These are phyloP conservation scores for Calonectria pseudoturangicola DNA, from an alignment of 2,329 filamentous ascomycete genomes.

Conservation along the genomic window DNA sequence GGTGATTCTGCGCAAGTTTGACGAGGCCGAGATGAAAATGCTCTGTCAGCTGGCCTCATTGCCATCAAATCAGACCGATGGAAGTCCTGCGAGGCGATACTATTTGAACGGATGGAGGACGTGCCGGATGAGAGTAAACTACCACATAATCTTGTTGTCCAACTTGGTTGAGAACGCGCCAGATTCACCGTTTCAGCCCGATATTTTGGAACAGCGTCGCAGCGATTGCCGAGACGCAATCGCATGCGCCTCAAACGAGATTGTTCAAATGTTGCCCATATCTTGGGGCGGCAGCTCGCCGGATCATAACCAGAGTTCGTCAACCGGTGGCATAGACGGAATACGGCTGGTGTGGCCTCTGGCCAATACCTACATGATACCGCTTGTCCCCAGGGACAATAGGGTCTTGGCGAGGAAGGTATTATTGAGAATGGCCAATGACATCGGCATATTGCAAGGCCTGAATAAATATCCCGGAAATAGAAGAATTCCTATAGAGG, in stretches of 20 bases:
- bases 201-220: not conserved
- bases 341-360: not conserved
- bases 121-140: not conserved
- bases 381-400: not conserved
- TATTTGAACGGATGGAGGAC: not conserved
- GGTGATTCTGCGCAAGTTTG: not conserved
- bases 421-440: not conserved
- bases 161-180: constrained; percentile 6
- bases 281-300: not conserved
- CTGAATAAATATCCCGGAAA: not conserved
- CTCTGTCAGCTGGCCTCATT: not conserved
- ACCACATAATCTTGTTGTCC: not conserved
- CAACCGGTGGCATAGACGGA: not conserved
- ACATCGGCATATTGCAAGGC: not conserved
- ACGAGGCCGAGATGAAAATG: constrained; percentile 4
- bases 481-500: not conserved
- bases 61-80: not conserved
- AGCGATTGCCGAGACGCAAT: not conserved
- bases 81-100: not conserved
- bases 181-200: not conserved
- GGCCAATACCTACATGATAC: not conserved
- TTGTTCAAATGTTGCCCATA: not conserved
- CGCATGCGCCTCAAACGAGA: not conserved
- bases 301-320: not conserved
- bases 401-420: not conserved